Percentiles rank a stretch among this genome's conserved stretches.
phyloP scores from a whole-genome alignment of 75 land plant species.

The Pinus tabuliformis region DNA sequence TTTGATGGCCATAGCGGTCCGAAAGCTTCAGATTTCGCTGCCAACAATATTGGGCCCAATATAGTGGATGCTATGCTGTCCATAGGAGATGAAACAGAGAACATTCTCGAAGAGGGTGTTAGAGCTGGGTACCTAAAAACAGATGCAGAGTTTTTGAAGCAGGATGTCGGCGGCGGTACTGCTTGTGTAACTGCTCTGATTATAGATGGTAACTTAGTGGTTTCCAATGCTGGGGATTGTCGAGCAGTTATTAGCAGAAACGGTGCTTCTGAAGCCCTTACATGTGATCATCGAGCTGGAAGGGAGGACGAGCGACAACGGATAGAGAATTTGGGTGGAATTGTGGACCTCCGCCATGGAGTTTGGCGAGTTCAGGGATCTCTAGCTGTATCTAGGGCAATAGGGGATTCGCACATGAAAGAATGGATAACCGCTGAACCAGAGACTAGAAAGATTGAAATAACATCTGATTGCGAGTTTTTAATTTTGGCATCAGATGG shows the following conservation, averaged over 20 bases:
- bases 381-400: slow-evolving; percentile 34
- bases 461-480: slow-evolving; percentile 27
- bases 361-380: slow-evolving; percentile 39
- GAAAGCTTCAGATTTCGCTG: too few relatives aligned
- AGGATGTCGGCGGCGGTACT: too few relatives aligned
- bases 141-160: too few relatives aligned
- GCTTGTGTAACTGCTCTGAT: too few relatives aligned
- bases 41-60: too few relatives aligned
- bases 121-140: too few relatives aligned
- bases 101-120: too few relatives aligned
- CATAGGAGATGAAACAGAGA: too few relatives aligned
- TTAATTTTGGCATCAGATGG: slow-evolving; percentile 48
- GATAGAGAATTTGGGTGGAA: slow-evolving; percentile 19
- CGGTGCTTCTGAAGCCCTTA: slow-evolving; percentile 40
- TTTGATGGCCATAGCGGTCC: too few relatives aligned
- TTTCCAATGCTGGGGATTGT: slow-evolving; percentile 72
- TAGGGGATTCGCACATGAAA: slow-evolving; percentile 40
- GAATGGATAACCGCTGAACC: slow-evolving; percentile 38
- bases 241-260: slow-evolving; percentile 54
- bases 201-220: too few relatives aligned
- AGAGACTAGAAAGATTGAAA: slow-evolving; percentile 10
- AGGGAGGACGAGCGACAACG: slow-evolving; percentile 43
- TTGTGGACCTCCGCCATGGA: slow-evolving; percentile 25
- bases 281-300: slow-evolving; percentile 41
- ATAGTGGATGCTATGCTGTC: too few relatives aligned